Evolutionary conservation across 768 basidiomycete species (phyloP), one percentile per base, ranked within the genome.

Genomic region (Leccinum variicolor): DNA sequence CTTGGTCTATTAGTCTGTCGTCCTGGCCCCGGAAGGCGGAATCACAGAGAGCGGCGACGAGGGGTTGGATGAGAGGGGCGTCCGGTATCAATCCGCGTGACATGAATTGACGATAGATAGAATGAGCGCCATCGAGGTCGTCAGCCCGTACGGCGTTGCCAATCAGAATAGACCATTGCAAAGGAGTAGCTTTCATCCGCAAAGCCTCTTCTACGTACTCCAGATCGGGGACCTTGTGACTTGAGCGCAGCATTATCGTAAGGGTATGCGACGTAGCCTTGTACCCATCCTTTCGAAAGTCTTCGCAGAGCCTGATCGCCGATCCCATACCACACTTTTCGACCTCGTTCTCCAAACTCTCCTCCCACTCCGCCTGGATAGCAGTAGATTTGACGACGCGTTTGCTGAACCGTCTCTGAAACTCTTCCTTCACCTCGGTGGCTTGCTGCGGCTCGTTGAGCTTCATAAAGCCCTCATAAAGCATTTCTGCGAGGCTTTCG

Each of bases 81-180:
- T 82, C 81, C 5, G 83, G 82, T 3, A 61, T 63, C 19, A 85
- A 67, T 23, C 81, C 81, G 13, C 74, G 68, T 11, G 66, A 59
- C 58, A 73, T 76, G 54, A 81, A 75, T 36, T 76, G 70, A 25
- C 77, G 63, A 66, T 87, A 90, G 17, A 85, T 72, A 3, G 72
- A 66, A 25, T 84, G 61, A 3, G 82, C 87, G 17, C 75, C 70
- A 1, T 59, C 19, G 6, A 76, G 53, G 49, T 79, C 69, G 17
- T 73, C 74, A 1, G 70, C 60, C 13, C 74, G 75, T 50, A 81
- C 65, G 43, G 74, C 74, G 61, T 87, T 86, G 46, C 68, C 65
- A 57, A 91, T 76, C 33, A 90, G 65, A 53, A 79, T 71, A 5
- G 81, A 76, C 80, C 87, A 89, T 33, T 82, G 81, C 14, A 71